Conservation (phyloP, 2,329 filamentous ascomycete genomes). For the Colletotrichum chrysophilum region DNA sequence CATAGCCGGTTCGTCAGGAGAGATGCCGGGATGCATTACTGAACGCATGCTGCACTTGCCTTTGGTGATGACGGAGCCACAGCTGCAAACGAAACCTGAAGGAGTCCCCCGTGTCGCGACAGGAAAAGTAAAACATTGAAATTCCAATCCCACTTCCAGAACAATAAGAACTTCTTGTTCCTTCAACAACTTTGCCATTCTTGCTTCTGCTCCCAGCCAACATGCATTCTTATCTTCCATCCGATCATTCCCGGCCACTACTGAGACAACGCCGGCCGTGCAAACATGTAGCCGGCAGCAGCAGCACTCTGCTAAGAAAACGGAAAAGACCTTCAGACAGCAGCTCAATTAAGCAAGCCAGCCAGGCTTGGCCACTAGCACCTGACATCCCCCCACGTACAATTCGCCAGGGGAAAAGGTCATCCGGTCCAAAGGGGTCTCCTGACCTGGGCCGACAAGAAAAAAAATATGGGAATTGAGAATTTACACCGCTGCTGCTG, state of each 20-base stretch:
- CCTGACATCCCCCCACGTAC: constrained; percentile 5
- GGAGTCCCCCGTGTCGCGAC: not conserved
- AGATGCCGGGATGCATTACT: not conserved
- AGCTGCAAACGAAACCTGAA: not conserved
- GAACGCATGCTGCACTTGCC: not conserved
- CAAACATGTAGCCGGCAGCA: not conserved
- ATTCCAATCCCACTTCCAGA: not conserved
- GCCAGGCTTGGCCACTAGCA: not conserved
- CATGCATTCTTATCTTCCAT: not conserved
- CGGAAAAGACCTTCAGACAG: not conserved
- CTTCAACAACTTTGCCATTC: not conserved
- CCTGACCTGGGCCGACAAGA: not conserved
- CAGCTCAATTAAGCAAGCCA: not conserved
- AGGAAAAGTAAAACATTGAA: not conserved
- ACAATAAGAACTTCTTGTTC: not conserved
- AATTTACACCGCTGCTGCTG: not conserved
- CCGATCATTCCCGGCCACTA: not conserved
- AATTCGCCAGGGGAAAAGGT: constrained; percentile 1
- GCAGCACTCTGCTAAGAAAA: not conserved
- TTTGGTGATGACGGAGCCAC: not conserved
- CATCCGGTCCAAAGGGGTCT: constrained; percentile 5
- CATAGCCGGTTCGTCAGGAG: constrained; percentile 12
- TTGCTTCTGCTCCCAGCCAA: not conserved
- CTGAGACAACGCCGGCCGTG: not conserved
- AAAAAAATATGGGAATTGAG: not conserved